Evolutionary conservation across 441 rosid species (phyloP).

Genomic region (Manihot esculenta): DNA sequence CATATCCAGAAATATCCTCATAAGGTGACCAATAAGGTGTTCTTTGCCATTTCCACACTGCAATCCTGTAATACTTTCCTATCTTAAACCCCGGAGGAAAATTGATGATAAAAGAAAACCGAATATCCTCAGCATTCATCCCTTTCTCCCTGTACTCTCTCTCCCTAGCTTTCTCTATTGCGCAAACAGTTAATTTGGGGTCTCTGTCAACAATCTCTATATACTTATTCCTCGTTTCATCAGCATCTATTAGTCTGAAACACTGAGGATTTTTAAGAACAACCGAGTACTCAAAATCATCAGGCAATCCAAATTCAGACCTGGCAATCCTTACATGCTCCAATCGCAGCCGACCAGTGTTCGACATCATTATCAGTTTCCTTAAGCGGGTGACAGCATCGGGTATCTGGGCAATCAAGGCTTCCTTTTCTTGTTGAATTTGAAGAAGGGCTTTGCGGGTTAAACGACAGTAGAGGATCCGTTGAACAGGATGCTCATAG

Average conservation of each 20-base stretch:
- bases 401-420: conserved; percentile 55
- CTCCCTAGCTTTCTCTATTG: conserved; percentile 78
- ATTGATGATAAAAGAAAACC: conserved; percentile 77
- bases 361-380: conserved; percentile 85
- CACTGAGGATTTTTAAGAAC: conserved; percentile 59
- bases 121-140: conserved; percentile 67
- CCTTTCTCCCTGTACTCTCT: conserved; percentile 80
- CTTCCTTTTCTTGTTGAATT: conserved; percentile 64
- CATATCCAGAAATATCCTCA: conserved; percentile 82
- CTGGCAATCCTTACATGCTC: conserved; percentile 81
- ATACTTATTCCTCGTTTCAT: conserved; percentile 73
- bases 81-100: conserved; percentile 94
- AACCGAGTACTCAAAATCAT: conserved; percentile 84
- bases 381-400: conserved; percentile 60
- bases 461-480: conserved; percentile 69
- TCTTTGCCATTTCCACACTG: conserved; percentile 97
- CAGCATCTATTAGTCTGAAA: conserved; percentile 63
- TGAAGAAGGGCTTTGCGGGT: conserved; percentile 63
- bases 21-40: conserved; percentile 92
- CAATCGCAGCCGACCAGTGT: conserved; percentile 63
- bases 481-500: conserved; percentile 88
- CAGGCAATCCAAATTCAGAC: conserved; percentile 82
- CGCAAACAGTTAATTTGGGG: conserved; percentile 52
- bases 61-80: conserved; percentile 78
- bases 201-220: conserved; percentile 75